phyloP scores from a whole-genome alignment of 768 basidiomycete species.

The Mycena indigotica region DNA sequence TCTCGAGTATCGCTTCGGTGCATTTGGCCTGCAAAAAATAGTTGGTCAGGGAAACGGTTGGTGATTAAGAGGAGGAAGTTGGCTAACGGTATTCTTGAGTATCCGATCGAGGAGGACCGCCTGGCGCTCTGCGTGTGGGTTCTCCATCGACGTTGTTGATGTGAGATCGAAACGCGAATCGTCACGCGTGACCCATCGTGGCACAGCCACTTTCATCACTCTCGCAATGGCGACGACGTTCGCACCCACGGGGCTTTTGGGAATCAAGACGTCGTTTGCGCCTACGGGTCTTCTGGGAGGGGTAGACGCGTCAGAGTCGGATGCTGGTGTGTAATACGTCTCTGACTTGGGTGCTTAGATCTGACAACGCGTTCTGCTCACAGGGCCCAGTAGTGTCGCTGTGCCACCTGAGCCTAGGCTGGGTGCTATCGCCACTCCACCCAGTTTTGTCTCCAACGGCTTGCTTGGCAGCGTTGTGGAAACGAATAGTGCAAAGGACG shows the following conservation, averaged over 20 bases:
- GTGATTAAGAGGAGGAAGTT: background rate
- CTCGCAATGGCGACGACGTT: constrained; percentile 17
- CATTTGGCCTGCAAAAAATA: constrained; percentile 73
- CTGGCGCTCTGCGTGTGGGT: constrained; percentile 92
- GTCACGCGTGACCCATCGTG: background rate
- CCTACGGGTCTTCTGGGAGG: constrained; percentile 16
- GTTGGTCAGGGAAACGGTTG: constrained; percentile 6
- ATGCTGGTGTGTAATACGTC: background rate
- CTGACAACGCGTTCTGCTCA: no score
- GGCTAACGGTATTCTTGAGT: constrained; percentile 80
- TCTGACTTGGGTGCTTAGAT: no score
- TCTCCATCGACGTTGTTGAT: constrained; percentile 67
- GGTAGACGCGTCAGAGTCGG: background rate
- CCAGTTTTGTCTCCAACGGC: no score
- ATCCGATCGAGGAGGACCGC: constrained; percentile 89
- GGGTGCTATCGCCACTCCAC: no score
- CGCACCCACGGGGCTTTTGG: constrained; percentile 37
- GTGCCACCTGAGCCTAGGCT: no score
- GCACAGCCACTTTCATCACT: background rate
- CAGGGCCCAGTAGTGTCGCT: no score
- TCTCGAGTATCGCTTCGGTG: constrained; percentile 85
- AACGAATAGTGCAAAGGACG: no score
- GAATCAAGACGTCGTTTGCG: constrained; percentile 6
- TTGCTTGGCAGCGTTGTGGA: no score
- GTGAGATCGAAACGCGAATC: background rate